Base-by-base conservation (phyloP, 2,329 filamentous ascomycete genomes). In the Sporothrix brunneoviolacea region DNA sequence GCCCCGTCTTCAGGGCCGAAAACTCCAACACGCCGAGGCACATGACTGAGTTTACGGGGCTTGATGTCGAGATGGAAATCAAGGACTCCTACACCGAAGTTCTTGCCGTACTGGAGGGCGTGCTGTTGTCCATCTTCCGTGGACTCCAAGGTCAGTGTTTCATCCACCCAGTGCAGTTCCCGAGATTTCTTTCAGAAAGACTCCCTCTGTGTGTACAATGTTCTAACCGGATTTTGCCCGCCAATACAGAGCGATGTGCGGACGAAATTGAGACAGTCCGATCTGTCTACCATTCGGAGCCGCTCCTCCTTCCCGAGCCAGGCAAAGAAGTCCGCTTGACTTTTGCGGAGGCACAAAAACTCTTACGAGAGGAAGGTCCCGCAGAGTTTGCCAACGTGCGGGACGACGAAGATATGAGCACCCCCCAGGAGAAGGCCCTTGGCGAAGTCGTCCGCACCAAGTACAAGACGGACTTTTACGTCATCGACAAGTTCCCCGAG, bases 401-500 rank as follows among this genome's bases (percentile, higher is more conserved):
- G 32, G 86, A 91, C 64, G 82, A 86, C 55, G 87, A 91, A 63
- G 88, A 93, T 62, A 83, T 91, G 74, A 79, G 71, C 62, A 93
- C 87, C 0, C 83, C 87, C 0, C 84, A 91, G 63, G 88, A 93
- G 67, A 91, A 91, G 70, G 87, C 85, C 15, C 83, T 97, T 8
- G 93, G 93, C 52, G 83, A 82, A 21, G 77, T 97, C 42, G 82
- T 97, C 58, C 84, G 88, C 51, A 78, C 88, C 61, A 96, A 95
- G 71, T 95, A 86, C 77, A 80, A 86, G 65, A 93, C 90, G 54
- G 93, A 98, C 72, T 97, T 97, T 72, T 97, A 95, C 72, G 84
- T 94, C 18, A 79, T 98, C 55, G 91, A 97, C 75, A 93, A 97
- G 70, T 98, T 95, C 76, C 93, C 93, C 39, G 83, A 93, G 67